phyloP scores from a whole-genome alignment of 2,329 filamentous ascomycete species.

The Colletotrichum sp. region DNA sequence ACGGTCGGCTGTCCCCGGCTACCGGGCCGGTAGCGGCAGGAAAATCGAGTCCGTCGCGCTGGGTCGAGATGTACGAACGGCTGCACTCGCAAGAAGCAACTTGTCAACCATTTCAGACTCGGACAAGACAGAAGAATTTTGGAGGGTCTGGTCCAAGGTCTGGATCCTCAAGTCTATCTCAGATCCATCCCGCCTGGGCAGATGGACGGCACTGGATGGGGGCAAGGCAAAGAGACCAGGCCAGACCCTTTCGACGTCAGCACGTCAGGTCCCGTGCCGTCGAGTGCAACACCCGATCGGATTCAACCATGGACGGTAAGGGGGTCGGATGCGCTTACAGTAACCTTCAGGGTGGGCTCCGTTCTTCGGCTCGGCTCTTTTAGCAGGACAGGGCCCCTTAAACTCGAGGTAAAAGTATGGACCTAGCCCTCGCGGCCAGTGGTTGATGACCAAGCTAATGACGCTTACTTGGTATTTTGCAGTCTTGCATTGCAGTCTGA shows the following conservation, averaged over 20 bases:
- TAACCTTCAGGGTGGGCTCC: background rate
- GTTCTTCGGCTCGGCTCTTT: conserved; percentile 11
- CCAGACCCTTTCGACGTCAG: background rate
- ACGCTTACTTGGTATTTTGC: background rate
- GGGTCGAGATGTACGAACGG: background rate
- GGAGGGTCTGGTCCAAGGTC: background rate
- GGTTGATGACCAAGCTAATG: background rate
- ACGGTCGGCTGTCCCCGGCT: background rate
- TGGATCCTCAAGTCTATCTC: background rate
- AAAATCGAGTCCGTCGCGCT: background rate
- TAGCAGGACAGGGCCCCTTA: background rate
- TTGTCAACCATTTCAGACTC: background rate
- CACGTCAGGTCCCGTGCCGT: background rate
- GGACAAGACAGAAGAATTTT: background rate
- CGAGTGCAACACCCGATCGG: conserved; percentile 11
- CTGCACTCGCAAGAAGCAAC: background rate
- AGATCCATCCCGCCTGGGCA: background rate
- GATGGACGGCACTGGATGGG: background rate
- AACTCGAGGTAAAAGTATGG: background rate
- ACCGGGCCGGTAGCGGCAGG: background rate
- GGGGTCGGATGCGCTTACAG: conserved; percentile 10
- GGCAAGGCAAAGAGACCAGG: background rate
- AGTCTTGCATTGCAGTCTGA: background rate
- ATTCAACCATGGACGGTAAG: background rate
- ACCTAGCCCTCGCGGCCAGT: background rate